Conservation (phyloP, 116 monocot species). For the Cymodocea nodosa region DNA sequence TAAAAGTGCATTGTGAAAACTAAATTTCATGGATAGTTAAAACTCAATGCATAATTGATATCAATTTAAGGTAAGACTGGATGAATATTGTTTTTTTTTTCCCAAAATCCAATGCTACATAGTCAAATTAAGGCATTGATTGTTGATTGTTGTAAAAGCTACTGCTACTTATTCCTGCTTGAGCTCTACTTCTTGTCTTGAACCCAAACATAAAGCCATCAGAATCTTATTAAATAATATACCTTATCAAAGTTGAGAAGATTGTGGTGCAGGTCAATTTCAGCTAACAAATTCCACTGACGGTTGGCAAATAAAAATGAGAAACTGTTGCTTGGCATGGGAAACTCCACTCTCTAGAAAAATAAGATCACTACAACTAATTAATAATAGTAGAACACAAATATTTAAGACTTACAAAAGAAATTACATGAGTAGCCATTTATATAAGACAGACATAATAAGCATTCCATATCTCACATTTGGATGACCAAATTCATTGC, state of each 20-base stretch:
- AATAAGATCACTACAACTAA: conserved; percentile 2
- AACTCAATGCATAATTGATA: too few relatives aligned
- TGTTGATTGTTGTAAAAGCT: too few relatives aligned
- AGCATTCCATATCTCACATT: conserved; percentile 40
- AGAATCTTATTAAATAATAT: conserved; percentile 3
- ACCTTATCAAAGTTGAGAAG: conserved; percentile 92
- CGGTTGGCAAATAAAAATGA: conserved; percentile 70
- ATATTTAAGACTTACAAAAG: background rate
- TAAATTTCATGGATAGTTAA: background rate
- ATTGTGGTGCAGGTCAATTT: conserved; percentile 41
- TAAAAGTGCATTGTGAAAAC: background rate
- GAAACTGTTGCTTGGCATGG: conserved; percentile 66
- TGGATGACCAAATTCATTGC: conserved; percentile 99
- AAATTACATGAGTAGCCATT: background rate
- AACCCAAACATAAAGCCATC: too few relatives aligned
- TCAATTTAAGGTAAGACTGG: too few relatives aligned
- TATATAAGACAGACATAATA: background rate
- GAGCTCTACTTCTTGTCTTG: too few relatives aligned
- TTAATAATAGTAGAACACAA: background rate
- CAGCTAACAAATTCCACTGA: conserved; percentile 56
- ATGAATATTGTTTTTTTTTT: too few relatives aligned
- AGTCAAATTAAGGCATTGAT: too few relatives aligned
- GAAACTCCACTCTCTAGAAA: conserved; percentile 87
- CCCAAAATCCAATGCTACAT: too few relatives aligned
- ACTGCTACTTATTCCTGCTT: too few relatives aligned